Evolutionary conservation across 2,329 filamentous ascomycete species (phyloP), one percentile per base, ranked within the genome.

Genomic region (Xylaria sp.): DNA sequence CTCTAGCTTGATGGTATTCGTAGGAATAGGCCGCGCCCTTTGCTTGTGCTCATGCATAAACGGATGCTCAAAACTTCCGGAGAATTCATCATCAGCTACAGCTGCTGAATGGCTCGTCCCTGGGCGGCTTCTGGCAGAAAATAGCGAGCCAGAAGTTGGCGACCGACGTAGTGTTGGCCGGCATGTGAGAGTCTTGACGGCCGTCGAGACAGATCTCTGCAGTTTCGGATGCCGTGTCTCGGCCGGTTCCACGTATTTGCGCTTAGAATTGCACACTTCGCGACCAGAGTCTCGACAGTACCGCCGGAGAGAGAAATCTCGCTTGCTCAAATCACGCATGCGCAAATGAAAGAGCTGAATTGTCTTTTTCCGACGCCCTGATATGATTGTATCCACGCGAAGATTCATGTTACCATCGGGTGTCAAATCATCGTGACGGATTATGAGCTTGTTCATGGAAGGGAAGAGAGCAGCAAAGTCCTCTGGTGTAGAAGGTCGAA

Each of bases 381-480:
- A 86, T 55, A 93, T 88, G 71, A 92, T 85, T 6, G 93, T 95
- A 78, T 97, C 94, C 68, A 98, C 87, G 39, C 94, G 91, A 66
- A 99, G 86, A 79, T 98, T 98, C 94, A 98, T 97, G 84, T 98
- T 97, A 44, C 95, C 95, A 79, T 99, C 95, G 3, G 91, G 82
- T 0, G 94, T 96, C 58, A 93, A 89, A 81, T 98, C 94, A 78
- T 98, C 96, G 78, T 98, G 95, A 34, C 92, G 90, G 77, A 99
- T 94, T 44, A 89, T 89, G 62, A 98, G 83, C 65, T 92, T 89
- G 78, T 94, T 90, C 74, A 91, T 87, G 9, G 94, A 97, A 12
- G 96, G 95, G 80, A 98, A 99, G 63, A 97, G 87, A 63, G 90
- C 87, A 32, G 90, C 91, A 79, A 98, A 98, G 74, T 94, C 91